Conservation (phyloP, 2,329 filamentous ascomycete species). For the Dothiorella sarmentorum region DNA sequence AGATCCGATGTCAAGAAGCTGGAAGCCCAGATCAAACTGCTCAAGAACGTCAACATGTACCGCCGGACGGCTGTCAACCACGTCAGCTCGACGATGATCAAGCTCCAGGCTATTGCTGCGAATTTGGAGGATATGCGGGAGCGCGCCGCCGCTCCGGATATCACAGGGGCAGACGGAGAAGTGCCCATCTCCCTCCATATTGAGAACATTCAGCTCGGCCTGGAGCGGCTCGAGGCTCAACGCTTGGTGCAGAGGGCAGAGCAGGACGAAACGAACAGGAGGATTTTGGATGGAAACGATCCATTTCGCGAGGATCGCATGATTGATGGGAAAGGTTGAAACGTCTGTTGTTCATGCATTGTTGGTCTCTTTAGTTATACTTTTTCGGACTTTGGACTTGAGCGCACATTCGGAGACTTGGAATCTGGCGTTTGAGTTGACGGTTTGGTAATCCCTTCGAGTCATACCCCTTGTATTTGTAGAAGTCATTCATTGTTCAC, state of each 20-base stretch:
- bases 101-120: slow-evolving; percentile 69
- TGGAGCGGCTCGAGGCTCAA: slow-evolving; percentile 67
- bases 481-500: neutral
- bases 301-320: no score
- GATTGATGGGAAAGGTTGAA: neutral
- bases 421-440: neutral
- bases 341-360: neutral
- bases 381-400: no score
- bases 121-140: slow-evolving; percentile 70
- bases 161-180: slow-evolving; percentile 37
- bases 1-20: slow-evolving; percentile 57
- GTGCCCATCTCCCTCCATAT: slow-evolving; percentile 68
- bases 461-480: slow-evolving; percentile 1
- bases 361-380: neutral
- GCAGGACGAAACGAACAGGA: slow-evolving; percentile 51
- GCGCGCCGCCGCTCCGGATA: slow-evolving; percentile 63
- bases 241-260: slow-evolving; percentile 57
- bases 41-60: slow-evolving; percentile 64
- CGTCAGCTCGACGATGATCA: slow-evolving; percentile 66
- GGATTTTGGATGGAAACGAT: neutral
- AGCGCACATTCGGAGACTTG: neutral
- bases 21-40: slow-evolving; percentile 60
- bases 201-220: slow-evolving; percentile 67
- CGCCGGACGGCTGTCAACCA: slow-evolving; percentile 63
- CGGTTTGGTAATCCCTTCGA: neutral